Evolutionary conservation across 306 rosid genomes (phyloP).

Genomic region (Rosa chinensis): DNA sequence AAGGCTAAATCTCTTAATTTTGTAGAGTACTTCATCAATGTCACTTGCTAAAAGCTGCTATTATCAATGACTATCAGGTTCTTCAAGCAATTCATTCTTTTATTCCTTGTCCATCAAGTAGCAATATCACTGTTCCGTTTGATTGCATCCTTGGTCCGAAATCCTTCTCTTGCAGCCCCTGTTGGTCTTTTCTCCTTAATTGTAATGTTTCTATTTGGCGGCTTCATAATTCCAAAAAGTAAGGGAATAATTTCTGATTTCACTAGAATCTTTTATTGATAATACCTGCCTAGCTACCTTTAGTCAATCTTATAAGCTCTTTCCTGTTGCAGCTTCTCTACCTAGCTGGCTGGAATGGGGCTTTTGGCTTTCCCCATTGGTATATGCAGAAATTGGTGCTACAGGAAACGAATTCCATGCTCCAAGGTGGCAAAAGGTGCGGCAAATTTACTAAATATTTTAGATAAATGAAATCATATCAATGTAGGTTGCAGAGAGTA

Average conservation of each 20-base stretch:
- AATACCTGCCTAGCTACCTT: neutral
- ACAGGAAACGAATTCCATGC: constrained; percentile 53
- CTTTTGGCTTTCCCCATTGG: constrained; percentile 61
- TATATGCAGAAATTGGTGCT: constrained; percentile 49
- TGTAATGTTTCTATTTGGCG: constrained; percentile 42
- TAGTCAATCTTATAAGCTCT: neutral
- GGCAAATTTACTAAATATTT: too few species aligned
- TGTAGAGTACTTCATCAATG: neutral
- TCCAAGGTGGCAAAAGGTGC: constrained; percentile 61
- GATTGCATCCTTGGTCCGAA: constrained; percentile 45
- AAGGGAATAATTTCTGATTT: constrained; percentile 8
- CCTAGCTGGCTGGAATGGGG: constrained; percentile 60
- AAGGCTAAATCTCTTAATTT: neutral
- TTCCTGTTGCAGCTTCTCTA: constrained; percentile 42
- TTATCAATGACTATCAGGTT: constrained; percentile 38
- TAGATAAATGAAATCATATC: too few species aligned
- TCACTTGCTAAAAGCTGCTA: neutral
- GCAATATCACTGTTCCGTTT: constrained; percentile 51
- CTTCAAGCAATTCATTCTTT: constrained; percentile 47
- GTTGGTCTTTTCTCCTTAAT: constrained; percentile 31
- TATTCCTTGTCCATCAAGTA: constrained; percentile 45
- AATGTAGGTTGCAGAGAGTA: too few species aligned
- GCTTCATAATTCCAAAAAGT: constrained; percentile 54
- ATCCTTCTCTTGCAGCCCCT: constrained; percentile 38
- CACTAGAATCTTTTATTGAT: neutral